Conservation (phyloP, 441 rosid species). For the Bruguiera hainesii region DNA sequence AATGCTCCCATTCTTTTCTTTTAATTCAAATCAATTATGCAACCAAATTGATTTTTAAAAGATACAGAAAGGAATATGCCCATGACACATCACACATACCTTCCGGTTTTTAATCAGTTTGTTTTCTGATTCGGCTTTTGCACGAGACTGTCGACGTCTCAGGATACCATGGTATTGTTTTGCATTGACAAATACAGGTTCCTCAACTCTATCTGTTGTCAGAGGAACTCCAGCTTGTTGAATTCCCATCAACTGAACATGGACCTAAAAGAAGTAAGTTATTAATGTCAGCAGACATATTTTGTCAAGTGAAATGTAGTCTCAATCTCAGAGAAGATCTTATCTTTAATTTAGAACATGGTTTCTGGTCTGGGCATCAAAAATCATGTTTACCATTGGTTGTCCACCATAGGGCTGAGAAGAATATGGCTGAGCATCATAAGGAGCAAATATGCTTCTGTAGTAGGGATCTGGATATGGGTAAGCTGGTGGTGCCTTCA, state of each 20-base stretch:
- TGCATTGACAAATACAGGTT: constrained; percentile 95
- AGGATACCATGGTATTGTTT: constrained; percentile 93
- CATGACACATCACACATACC: constrained; percentile 30
- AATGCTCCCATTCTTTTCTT: not conserved
- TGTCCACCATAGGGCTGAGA: constrained; percentile 75
- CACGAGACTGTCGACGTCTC: constrained; percentile 89
- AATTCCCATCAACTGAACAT: constrained; percentile 89
- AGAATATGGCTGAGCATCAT: constrained; percentile 67
- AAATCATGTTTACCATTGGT: constrained; percentile 47
- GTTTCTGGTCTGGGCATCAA: not conserved
- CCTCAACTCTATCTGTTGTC: constrained; percentile 88
- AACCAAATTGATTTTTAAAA: not conserved
- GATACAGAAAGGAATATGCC: constrained; percentile 4
- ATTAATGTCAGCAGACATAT: not conserved
- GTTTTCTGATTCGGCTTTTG: constrained; percentile 76
- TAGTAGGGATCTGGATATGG: constrained; percentile 94
- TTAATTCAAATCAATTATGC: constrained; percentile 1
- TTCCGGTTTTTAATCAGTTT: constrained; percentile 66
- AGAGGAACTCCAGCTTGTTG: constrained; percentile 96
- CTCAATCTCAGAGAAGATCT: not conserved
- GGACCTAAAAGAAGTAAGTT: constrained; percentile 47
- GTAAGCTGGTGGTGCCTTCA: constrained; percentile 69
- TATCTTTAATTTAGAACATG: not conserved
- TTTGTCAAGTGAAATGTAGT: not conserved
- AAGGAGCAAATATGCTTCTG: constrained; percentile 88